Percentiles rank a stretch among this genome's conserved stretches.
These are phyloP conservation scores for Hypholoma sublateritium DNA, from an alignment of 768 basidiomycete species.

Conservation along the genomic window DNA sequence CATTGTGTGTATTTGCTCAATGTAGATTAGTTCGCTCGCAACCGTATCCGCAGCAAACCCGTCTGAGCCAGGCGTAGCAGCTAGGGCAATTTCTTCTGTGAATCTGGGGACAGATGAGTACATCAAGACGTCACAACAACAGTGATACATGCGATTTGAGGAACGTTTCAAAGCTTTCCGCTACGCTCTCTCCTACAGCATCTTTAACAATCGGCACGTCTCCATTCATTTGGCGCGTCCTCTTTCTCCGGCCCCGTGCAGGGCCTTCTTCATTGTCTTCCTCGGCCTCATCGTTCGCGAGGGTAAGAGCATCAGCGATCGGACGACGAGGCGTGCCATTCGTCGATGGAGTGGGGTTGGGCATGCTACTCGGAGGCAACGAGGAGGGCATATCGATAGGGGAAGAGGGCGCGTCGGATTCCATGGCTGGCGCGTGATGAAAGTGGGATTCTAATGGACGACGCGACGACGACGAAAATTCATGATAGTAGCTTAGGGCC, in stretches of 20 bases:
- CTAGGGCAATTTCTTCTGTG: slow-evolving; percentile 76
- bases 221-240: slow-evolving; percentile 50
- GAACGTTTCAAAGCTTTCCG: slow-evolving; percentile 89
- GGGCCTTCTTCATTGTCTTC: slow-evolving; percentile 39
- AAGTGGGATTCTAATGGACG: slow-evolving; percentile 6
- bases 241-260: slow-evolving; percentile 36
- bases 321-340: slow-evolving; percentile 38
- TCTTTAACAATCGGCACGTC: slow-evolving; percentile 90
- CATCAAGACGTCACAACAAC: slow-evolving; percentile 1
- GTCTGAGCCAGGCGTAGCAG: slow-evolving; percentile 80
- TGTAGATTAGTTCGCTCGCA: slow-evolving; percentile 74
- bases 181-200: slow-evolving; percentile 93
- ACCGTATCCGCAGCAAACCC: slow-evolving; percentile 52
- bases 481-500: slow-evolving; percentile 32
- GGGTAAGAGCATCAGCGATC: slow-evolving; percentile 51
- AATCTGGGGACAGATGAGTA: slow-evolving; percentile 50
- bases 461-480: slow-evolving; percentile 34
- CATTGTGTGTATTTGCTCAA: slow-evolving; percentile 95
- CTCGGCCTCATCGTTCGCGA: slow-evolving; percentile 56
- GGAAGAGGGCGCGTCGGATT: slow-evolving; percentile 52
- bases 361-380: slow-evolving; percentile 47
- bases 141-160: slow-evolving; percentile 72
- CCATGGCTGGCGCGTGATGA: slow-evolving; percentile 40
- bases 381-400: slow-evolving; percentile 55
- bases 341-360: slow-evolving; percentile 35